Percentiles rank a stretch among this genome's conserved stretches.
These are phyloP conservation scores for Pichia sporocuriosa DNA, from an alignment of 805 yeast species.

Conservation along the genomic window DNA sequence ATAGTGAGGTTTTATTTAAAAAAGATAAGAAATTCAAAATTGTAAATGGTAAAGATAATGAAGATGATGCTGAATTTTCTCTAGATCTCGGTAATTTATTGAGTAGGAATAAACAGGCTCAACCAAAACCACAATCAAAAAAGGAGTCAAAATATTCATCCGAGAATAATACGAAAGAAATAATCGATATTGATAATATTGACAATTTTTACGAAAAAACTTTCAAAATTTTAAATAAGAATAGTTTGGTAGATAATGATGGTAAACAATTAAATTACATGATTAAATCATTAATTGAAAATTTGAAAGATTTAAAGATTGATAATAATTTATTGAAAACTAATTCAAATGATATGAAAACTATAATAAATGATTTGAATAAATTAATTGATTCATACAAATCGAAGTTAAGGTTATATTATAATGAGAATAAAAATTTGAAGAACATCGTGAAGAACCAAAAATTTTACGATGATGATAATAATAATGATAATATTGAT, in stretches of 20 bases:
- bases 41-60: not conserved
- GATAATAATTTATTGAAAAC: slow-evolving; percentile 3
- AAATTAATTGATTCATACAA: slow-evolving; percentile 9
- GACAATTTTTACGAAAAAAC: slow-evolving; percentile 7
- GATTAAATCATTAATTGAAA: slow-evolving; percentile 6
- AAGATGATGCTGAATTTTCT: not conserved
- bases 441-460: not conserved
- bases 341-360: slow-evolving; percentile 21
- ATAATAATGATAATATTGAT: not conserved
- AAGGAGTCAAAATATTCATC: no score
- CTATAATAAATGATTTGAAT: slow-evolving; percentile 19
- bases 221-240: slow-evolving; percentile 7
- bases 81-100: slow-evolving; percentile 3
- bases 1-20: slow-evolving; percentile 3
- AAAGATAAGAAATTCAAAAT: not conserved
- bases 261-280: slow-evolving; percentile 13
- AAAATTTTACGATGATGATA: not conserved
- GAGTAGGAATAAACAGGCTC: no score
- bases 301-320: slow-evolving; percentile 4
- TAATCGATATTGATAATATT: slow-evolving; percentile 5
- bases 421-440: slow-evolving; percentile 8
- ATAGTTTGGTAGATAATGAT: slow-evolving; percentile 8
- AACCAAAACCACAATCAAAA: no score
- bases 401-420: slow-evolving; percentile 15
- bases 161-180: no score